A percentile compares a stretch with the other conserved stretches of the same genome.
These are phyloP conservation scores for Trichomonascaceae sp. DNA, from an alignment of 1,139 yeast species.

Conservation along the genomic window DNA sequence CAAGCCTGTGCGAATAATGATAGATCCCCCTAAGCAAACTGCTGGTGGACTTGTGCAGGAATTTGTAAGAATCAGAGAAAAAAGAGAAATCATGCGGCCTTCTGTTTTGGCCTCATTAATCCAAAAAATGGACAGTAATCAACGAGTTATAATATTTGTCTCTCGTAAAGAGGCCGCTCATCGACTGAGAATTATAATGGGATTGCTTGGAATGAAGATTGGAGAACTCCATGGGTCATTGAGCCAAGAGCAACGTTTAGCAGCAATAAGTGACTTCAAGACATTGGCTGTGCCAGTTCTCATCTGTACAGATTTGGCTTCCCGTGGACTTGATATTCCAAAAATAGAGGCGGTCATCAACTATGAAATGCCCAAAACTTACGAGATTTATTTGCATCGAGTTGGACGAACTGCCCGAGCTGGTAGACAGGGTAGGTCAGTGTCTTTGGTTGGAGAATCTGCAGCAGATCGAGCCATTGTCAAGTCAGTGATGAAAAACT, in stretches of 20 bases:
- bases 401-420: constrained; percentile 99
- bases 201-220: constrained; percentile 78
- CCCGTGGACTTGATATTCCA: constrained; percentile 98
- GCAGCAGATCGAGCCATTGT: constrained; percentile 81
- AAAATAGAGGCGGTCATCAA: constrained; percentile 91
- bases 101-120: constrained; percentile 71
- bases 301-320: constrained; percentile 95
- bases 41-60: constrained; percentile 85
- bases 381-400: constrained; percentile 89
- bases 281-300: constrained; percentile 77
- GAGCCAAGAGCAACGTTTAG: constrained; percentile 91
- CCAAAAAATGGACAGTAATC: constrained; percentile 59
- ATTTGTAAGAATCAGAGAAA: constrained; percentile 78
- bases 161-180: constrained; percentile 90
- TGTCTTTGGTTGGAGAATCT: constrained; percentile 89
- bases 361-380: constrained; percentile 90
- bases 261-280: constrained; percentile 75
- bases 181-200: constrained; percentile 72
- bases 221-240: constrained; percentile 93
- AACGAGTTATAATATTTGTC: constrained; percentile 81
- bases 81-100: constrained; percentile 77
- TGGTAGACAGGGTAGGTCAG: constrained; percentile 89
- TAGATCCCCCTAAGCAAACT: constrained; percentile 92
- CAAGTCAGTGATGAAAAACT: constrained; percentile 70
- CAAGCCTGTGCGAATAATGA: constrained; percentile 90